Conservation (phyloP, 2,329 filamentous ascomycete genomes). For the Didymella segeticola region DNA sequence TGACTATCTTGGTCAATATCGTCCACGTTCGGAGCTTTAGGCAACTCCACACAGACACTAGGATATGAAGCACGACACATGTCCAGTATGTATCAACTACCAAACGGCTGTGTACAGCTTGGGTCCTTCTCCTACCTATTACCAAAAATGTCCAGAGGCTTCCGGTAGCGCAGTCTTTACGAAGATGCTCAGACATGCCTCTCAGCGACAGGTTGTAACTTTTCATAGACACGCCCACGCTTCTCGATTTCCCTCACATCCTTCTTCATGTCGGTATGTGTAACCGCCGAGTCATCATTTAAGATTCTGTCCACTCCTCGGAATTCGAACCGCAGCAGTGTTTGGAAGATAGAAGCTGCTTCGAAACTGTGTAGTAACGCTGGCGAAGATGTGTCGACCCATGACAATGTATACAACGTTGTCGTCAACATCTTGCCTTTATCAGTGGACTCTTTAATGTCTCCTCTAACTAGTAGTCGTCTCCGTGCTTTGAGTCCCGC, state of each 20-base stretch:
- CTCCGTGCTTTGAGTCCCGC: too few species aligned
- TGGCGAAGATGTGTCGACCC: too few species aligned
- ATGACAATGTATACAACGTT: too few species aligned
- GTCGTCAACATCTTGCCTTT: too few species aligned
- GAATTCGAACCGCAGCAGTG: conserved; percentile 72
- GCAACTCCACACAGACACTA: too few species aligned
- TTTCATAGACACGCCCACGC: conserved; percentile 24
- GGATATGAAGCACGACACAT: too few species aligned
- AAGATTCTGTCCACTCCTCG: conserved; percentile 73
- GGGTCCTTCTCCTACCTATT: not conserved
- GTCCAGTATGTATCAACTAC: not conserved
- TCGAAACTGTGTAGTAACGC: too few species aligned
- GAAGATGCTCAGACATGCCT: not conserved
- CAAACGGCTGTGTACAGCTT: not conserved
- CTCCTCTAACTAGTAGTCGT: too few species aligned
- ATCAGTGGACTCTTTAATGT: too few species aligned
- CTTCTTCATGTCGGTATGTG: conserved; percentile 31
- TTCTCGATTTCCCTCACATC: conserved; percentile 31
- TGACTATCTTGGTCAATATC: too few species aligned
- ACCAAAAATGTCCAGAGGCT: not conserved
- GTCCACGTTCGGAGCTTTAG: too few species aligned
- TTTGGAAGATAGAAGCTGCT: too few species aligned
- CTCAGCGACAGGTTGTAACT: conserved; percentile 19
- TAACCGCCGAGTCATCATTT: conserved; percentile 64
- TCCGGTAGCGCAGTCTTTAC: not conserved